Conservation (phyloP, 441 rosid genomes). For the Francoa sonchifolia region DNA sequence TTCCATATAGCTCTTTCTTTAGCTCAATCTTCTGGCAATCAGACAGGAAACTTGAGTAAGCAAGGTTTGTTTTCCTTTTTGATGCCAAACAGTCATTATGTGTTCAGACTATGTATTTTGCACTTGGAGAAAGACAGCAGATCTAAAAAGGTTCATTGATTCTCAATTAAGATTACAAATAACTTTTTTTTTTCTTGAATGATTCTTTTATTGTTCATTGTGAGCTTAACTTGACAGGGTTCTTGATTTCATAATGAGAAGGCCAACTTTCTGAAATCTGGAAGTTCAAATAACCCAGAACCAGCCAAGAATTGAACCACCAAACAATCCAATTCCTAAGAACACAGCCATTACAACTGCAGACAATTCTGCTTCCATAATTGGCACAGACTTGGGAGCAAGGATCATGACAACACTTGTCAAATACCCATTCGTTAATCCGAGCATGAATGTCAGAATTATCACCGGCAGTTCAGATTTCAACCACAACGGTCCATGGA, state of each 20-base stretch:
- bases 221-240: not conserved
- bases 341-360: constrained; percentile 62
- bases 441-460: constrained; percentile 51
- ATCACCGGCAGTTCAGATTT: constrained; percentile 50
- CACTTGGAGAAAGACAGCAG: too few species aligned
- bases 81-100: too few species aligned
- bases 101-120: too few species aligned
- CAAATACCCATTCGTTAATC: constrained; percentile 63
- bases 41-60: too few species aligned
- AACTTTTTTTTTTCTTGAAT: not conserved
- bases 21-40: too few species aligned
- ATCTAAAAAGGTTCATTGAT: too few species aligned
- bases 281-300: constrained; percentile 45
- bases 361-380: constrained; percentile 55
- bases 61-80: too few species aligned
- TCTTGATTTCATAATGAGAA: constrained; percentile 8
- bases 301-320: constrained; percentile 76
- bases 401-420: constrained; percentile 73
- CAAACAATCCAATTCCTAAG: constrained; percentile 60
- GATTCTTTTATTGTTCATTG: not conserved
- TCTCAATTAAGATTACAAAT: not conserved
- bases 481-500: constrained; percentile 68
- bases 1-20: too few species aligned
- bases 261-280: constrained; percentile 3
- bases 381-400: constrained; percentile 54